These are phyloP conservation scores for Solanum aculeatissimum DNA, from an alignment of 305 asterid genomes.

Conservation along the genomic window DNA sequence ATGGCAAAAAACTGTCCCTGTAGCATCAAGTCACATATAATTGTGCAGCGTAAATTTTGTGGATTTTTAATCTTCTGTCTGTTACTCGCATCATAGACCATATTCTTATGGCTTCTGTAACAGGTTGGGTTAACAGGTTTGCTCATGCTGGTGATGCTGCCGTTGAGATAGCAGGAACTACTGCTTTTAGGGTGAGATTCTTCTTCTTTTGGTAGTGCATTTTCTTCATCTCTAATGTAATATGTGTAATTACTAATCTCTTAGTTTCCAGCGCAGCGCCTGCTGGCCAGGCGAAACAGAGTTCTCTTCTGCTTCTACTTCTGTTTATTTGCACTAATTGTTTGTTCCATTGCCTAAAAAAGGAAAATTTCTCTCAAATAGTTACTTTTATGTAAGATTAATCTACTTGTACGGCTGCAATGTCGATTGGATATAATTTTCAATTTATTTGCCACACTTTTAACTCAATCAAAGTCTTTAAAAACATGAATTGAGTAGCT, in stretches of 20 bases:
- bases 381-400: not conserved
- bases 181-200: conserved; percentile 62
- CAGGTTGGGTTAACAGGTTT: conserved; percentile 99
- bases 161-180: conserved; percentile 84
- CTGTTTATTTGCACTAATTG: not conserved
- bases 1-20: not conserved
- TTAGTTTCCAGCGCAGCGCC: not conserved
- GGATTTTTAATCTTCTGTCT: not conserved
- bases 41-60: not conserved
- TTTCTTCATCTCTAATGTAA: not conserved
- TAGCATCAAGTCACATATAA: not conserved
- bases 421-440: not conserved
- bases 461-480: not conserved
- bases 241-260: not conserved
- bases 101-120: conserved; percentile 9
- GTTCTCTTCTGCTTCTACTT: not conserved
- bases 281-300: not conserved
- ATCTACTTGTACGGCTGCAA: not conserved
- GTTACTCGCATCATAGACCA: not conserved
- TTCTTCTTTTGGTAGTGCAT: not conserved
- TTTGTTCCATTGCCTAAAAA: not conserved
- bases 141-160: conserved; percentile 97
- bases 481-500: not conserved
- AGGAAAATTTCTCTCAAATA: not conserved
- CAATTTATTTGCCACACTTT: not conserved